A percentile compares a stretch with the other conserved stretches of the same genome.
Evolutionary conservation across 225 moss, liverwort and hornwort genomes (phyloP).

Genomic region (Pseudoscleropodium purum): DNA sequence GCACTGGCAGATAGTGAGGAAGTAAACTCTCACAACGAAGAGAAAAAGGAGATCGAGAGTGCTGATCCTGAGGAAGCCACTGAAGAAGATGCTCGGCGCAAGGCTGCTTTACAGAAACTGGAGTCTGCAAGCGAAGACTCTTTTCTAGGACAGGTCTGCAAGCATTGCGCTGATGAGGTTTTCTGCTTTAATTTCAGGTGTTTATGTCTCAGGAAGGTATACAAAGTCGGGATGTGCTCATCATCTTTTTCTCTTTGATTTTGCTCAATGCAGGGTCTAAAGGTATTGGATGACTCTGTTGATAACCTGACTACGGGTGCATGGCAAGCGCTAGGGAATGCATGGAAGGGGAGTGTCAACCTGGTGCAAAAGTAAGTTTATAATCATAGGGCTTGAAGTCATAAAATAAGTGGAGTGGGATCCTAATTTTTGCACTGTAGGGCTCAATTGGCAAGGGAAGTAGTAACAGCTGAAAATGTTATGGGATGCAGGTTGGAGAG

Average conservation of each 20-base stretch:
- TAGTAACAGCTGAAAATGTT: neutral
- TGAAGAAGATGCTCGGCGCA: constrained; percentile 68
- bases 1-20: constrained; percentile 30
- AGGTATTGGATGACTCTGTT: constrained; percentile 89
- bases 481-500: constrained; percentile 40
- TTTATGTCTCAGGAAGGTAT: neutral
- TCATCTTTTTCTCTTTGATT: neutral
- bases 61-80: constrained; percentile 14
- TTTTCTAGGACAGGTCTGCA: constrained; percentile 73
- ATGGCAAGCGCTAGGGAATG: constrained; percentile 81
- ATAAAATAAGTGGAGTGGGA: neutral
- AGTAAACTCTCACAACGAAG: constrained; percentile 8
- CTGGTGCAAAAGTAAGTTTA: constrained; percentile 78
- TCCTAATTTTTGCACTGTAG: neutral
- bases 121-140: constrained; percentile 91
- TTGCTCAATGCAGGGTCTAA: constrained; percentile 60
- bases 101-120: constrained; percentile 62
- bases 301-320: constrained; percentile 87
- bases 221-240: neutral
- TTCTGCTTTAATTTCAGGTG: neutral
- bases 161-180: neutral
- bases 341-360: constrained; percentile 93
- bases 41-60: constrained; percentile 40
- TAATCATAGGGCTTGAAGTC: neutral
- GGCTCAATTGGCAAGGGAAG: neutral